Evolutionary conservation across 495 filamentous ascomycete genomes (phyloP), one percentile per base, ranked within the genome.

Genomic region (Penicillium waksmanii): DNA sequence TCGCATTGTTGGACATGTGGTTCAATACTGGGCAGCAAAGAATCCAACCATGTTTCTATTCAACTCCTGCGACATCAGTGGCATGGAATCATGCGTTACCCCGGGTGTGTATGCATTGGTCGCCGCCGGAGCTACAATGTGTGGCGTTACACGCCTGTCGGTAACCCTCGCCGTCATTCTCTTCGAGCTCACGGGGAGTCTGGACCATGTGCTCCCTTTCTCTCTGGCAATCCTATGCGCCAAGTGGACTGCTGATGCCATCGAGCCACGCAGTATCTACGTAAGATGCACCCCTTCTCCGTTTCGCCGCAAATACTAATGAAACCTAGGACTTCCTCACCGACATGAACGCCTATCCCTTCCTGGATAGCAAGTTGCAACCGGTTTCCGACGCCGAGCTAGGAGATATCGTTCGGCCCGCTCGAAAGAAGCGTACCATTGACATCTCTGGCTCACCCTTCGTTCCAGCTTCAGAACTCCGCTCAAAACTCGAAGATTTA

Each of bases 161-260:
- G 93, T 98, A 11, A 97, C 95, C 2, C 84, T 98, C 1, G 92
- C 92, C 12, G 91, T 98, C 65, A 97, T 98, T 62, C 80, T 97
- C 0, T 98, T 98, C 67, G 95, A 98, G 70, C 76, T 98, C 50
- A 98, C 95, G 0, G 95, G 95, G 55, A 96, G 91, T 74, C 73
- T 98, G 19, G 89, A 97, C 66, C 95, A 98, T 63, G 95, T 98
- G 25, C 80, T 98, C 0, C 95, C 95, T 0, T 98, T 98, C 73
- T 97, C 93, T 1, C 73, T 98, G 43, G 89, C 91, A 8, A 89
- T 98, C 19, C 83, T 97, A 13, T 93, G 96, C 35, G 88, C 93
- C 42, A 98, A 98, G 74, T 98, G 95, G 95, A 97, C 94, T 0
- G 95, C 95, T 0, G 95, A 98, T 72, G 94, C 94, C 9, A 82